Conservation (phyloP, 352 stramenopile species). For the Pythium biforme region DNA sequence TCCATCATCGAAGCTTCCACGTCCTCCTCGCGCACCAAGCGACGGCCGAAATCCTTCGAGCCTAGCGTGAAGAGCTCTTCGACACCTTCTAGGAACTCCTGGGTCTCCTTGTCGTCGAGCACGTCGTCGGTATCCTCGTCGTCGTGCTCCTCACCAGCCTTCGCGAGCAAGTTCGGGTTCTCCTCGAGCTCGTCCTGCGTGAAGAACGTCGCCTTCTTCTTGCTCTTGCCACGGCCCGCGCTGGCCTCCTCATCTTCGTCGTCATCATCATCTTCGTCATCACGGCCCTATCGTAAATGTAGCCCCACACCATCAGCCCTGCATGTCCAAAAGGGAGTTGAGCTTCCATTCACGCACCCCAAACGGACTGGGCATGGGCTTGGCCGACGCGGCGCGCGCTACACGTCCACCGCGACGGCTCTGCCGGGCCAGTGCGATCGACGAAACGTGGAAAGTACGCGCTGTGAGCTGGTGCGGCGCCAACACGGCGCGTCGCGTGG, state of each 20-base stretch:
- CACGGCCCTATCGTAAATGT: conserved; percentile 17
- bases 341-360: conserved; percentile 8
- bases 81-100: conserved; percentile 70
- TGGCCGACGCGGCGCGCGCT: conserved; percentile 8
- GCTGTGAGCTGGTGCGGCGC: not conserved
- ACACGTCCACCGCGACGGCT: conserved; percentile 39
- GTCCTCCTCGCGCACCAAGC: conserved; percentile 27
- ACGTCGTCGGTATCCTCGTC: conserved; percentile 30
- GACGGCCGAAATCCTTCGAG: conserved; percentile 53
- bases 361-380: conserved; percentile 32
- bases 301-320: not conserved
- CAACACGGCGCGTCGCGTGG: conserved; percentile 1
- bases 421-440: conserved; percentile 35
- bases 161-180: conserved; percentile 22
- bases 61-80: conserved; percentile 67
- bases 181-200: conserved; percentile 30
- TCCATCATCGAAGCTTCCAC: conserved; percentile 3
- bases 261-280: conserved; percentile 35
- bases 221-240: conserved; percentile 5
- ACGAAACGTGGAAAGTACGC: conserved; percentile 43
- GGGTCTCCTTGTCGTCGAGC: conserved; percentile 46
- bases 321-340: not conserved
- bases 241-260: conserved; percentile 26
- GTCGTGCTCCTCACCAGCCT: not conserved
- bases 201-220: conserved; percentile 32